A percentile compares a stretch with the other conserved stretches of the same genome.
Evolutionary conservation across 208 protist species (phyloP).

Genomic region (Leishmania mexicana): DNA sequence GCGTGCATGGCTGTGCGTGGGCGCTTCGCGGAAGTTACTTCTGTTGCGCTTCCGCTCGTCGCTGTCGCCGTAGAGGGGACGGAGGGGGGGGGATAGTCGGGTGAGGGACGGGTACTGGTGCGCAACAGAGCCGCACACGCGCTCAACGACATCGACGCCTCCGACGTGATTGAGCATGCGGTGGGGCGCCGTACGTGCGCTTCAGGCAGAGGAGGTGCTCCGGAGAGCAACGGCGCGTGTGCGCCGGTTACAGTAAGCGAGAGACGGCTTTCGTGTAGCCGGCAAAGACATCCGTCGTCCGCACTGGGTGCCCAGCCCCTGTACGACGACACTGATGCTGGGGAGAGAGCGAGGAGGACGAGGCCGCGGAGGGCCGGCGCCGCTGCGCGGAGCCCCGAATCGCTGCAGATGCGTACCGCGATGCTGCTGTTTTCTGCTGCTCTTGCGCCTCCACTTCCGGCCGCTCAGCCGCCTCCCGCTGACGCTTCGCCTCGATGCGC

Average conservation of each 20-base stretch:
- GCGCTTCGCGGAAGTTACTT: background rate
- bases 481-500: conserved; percentile 17
- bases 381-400: background rate
- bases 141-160: background rate
- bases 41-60: background rate
- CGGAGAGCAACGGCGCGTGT: background rate
- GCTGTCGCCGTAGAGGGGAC: background rate
- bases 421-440: background rate
- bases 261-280: conserved; percentile 30
- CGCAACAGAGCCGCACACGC: background rate
- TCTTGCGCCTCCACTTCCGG: background rate
- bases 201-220: background rate
- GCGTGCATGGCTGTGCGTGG: background rate
- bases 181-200: background rate
- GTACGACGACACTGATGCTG: background rate
- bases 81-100: background rate
- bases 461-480: background rate
- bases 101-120: background rate
- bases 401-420: conserved; percentile 5
- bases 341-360: background rate
- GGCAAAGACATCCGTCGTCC: conserved; percentile 36
- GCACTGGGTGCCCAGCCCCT: conserved; percentile 17
- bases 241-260: conserved; percentile 17
- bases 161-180: background rate
- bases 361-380: background rate